Evolutionary conservation across 805 yeast genomes (phyloP).

Genomic region (Candida endomychidarum): DNA sequence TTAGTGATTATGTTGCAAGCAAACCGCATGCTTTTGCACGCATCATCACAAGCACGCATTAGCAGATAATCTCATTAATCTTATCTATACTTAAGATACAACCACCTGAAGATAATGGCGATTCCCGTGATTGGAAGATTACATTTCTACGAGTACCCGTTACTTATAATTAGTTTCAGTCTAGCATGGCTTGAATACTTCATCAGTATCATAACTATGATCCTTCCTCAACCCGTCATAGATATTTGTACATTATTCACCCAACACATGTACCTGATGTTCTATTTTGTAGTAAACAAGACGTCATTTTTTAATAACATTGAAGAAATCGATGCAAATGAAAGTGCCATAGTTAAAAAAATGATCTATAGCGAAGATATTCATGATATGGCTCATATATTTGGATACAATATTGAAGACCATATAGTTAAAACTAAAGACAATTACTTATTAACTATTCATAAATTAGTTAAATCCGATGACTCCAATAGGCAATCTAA

Average conservation of each 20-base stretch:
- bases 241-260: constrained; percentile 31
- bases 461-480: constrained; percentile 51
- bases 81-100: no score
- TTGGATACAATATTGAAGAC: constrained; percentile 71
- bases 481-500: constrained; percentile 14
- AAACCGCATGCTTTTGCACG: no score
- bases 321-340: constrained; percentile 17
- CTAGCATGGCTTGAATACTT: constrained; percentile 52
- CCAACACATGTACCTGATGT: constrained; percentile 22
- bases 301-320: constrained; percentile 24
- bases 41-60: neutral
- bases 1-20: neutral
- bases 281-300: constrained; percentile 11
- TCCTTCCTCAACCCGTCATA: constrained; percentile 47
- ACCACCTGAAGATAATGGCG: constrained; percentile 21
- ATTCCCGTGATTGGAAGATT: constrained; percentile 49
- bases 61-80: no score
- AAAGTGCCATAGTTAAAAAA: constrained; percentile 31
- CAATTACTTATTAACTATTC: constrained; percentile 72
- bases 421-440: constrained; percentile 78
- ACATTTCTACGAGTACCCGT: constrained; percentile 49
- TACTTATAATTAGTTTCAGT: constrained; percentile 43
- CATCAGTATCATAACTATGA: constrained; percentile 42
- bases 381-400: constrained; percentile 62
- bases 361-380: constrained; percentile 53